These are phyloP conservation scores for Ensete ventricosum DNA, from an alignment of 176 grass and related monocot genomes.

Conservation along the genomic window DNA sequence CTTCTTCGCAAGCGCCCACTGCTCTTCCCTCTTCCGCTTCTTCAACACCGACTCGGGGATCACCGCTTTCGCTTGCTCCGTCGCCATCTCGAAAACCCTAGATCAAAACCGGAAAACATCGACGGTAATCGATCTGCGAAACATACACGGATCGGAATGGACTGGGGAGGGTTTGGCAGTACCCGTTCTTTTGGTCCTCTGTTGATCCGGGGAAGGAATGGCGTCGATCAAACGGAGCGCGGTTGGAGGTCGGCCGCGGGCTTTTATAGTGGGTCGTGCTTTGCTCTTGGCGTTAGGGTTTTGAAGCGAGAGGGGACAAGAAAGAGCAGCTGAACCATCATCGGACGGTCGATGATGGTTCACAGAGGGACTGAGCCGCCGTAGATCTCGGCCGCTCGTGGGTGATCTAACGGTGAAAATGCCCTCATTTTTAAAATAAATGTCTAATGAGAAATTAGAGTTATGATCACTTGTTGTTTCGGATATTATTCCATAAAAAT, in stretches of 20 bases:
- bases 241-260: background rate
- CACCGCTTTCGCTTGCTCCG: constrained; percentile 7
- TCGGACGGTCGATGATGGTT: background rate
- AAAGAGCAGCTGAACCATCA: background rate
- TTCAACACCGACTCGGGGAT: constrained; percentile 19
- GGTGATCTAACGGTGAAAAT: too few relatives aligned
- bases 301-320: background rate
- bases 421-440: too few relatives aligned
- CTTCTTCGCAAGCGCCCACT: constrained; percentile 14
- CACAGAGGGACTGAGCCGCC: too few relatives aligned
- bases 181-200: background rate
- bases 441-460: too few relatives aligned
- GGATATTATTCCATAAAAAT: too few relatives aligned
- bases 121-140: background rate
- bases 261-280: background rate
- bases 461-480: too few relatives aligned
- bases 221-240: background rate
- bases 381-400: too few relatives aligned
- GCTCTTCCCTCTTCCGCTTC: constrained; percentile 23
- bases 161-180: background rate
- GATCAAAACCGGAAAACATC: background rate
- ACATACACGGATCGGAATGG: background rate
- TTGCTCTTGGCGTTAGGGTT: background rate
- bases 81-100: background rate
- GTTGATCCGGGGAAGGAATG: background rate